Conservation (phyloP, 495 filamentous ascomycete genomes). For the Penicillium egyptiacum region DNA sequence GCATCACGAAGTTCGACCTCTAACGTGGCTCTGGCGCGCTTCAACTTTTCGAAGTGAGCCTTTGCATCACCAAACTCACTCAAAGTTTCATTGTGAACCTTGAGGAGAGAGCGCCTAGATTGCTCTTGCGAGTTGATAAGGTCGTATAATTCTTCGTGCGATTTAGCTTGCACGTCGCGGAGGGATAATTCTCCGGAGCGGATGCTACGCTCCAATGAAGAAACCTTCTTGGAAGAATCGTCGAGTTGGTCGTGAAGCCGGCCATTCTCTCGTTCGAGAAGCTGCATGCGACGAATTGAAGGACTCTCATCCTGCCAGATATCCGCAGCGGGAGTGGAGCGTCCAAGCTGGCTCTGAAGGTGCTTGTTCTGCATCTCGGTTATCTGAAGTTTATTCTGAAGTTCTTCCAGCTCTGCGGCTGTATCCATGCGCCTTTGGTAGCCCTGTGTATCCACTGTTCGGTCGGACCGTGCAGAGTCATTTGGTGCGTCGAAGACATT, state of each 20-base stretch:
- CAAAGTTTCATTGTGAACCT: constrained; percentile 81
- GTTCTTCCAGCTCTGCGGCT: constrained; percentile 84
- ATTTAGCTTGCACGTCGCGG: constrained; percentile 88
- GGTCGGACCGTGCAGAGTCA: constrained; percentile 84
- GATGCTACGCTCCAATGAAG: constrained; percentile 81
- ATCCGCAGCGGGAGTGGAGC: constrained; percentile 56
- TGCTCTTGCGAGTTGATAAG: constrained; percentile 93
- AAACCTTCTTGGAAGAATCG: constrained; percentile 91
- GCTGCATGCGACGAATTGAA: constrained; percentile 77
- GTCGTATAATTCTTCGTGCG: constrained; percentile 92
- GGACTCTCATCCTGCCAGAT: constrained; percentile 79
- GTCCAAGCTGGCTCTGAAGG: constrained; percentile 82
- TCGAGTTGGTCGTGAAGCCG: constrained; percentile 93
- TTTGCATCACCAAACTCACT: constrained; percentile 84
- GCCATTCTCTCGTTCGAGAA: constrained; percentile 89
- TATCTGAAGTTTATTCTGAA: constrained; percentile 94
- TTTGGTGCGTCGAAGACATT: constrained; percentile 61
- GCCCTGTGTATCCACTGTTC: constrained; percentile 83
- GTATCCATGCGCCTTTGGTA: constrained; percentile 91
- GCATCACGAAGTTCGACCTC: constrained; percentile 92
- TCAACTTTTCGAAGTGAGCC: constrained; percentile 78
- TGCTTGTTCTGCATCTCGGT: constrained; percentile 96
- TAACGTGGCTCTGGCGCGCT: constrained; percentile 69
- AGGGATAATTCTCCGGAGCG: constrained; percentile 85
- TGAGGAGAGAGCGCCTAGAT: constrained; percentile 75